Evolutionary conservation across 2,329 filamentous ascomycete genomes (phyloP).

Genomic region (Fulvia fulva): DNA sequence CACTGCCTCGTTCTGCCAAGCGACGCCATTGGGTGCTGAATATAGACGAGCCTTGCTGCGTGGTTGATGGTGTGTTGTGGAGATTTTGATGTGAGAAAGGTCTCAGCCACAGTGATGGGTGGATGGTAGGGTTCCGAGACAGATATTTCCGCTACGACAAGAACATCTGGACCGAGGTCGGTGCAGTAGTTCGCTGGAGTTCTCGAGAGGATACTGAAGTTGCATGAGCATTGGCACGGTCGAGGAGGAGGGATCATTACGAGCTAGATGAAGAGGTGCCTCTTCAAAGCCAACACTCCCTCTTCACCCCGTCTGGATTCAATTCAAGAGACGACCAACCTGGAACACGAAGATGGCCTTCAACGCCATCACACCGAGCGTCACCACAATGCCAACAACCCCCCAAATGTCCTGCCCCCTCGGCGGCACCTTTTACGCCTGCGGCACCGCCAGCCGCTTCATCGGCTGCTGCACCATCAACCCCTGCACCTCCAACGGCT

Average conservation of each 20-base stretch:
- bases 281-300: background rate
- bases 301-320: background rate
- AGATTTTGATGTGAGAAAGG: background rate
- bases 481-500: constrained; percentile 5
- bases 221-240: background rate
- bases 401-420: constrained; percentile 7
- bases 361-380: background rate
- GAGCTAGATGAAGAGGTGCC: background rate
- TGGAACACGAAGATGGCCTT: background rate
- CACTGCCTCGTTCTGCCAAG: background rate
- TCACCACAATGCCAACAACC: background rate
- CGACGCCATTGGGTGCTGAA: background rate
- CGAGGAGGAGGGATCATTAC: background rate
- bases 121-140: background rate
- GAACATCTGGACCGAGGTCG: background rate
- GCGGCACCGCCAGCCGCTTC: constrained; percentile 3
- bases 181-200: background rate
- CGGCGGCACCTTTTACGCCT: constrained; percentile 8
- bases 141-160: background rate
- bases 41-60: background rate
- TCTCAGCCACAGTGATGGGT: background rate
- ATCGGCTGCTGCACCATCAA: constrained; percentile 10
- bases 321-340: background rate
- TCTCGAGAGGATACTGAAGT: background rate
- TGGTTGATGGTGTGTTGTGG: background rate